phyloP scores from a whole-genome alignment of 129 eudicot genomes.

The Lonicera japonica region DNA sequence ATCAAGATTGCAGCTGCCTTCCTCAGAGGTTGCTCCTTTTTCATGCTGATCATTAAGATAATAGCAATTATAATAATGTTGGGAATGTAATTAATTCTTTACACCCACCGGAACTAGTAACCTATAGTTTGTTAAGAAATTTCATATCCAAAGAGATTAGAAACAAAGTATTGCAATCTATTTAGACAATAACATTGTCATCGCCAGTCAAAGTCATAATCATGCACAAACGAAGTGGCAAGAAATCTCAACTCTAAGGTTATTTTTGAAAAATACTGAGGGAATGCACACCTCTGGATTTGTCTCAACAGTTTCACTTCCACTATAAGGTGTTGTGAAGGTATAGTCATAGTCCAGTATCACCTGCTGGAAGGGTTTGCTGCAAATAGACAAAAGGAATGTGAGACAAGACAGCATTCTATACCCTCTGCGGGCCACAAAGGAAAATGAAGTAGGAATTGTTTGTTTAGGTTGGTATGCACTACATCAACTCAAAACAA shows the following conservation, averaged over 20 bases:
- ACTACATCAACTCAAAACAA: neutral
- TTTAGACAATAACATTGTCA: slow-evolving; percentile 5
- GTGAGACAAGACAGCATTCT: slow-evolving; percentile 1
- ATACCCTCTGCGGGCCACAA: neutral
- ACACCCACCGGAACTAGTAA: neutral
- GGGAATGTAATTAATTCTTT: slow-evolving; percentile 4
- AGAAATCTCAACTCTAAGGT: neutral
- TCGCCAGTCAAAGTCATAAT: neutral
- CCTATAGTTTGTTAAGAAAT: neutral
- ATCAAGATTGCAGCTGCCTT: slow-evolving; percentile 29
- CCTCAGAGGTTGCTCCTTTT: slow-evolving; percentile 33
- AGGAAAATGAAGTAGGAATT: neutral
- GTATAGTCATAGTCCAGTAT: slow-evolving; percentile 94
- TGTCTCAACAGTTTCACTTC: slow-evolving; percentile 66
- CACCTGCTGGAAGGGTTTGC: slow-evolving; percentile 80
- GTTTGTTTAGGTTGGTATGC: neutral
- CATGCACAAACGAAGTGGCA: neutral
- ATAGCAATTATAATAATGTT: slow-evolving; percentile 2
- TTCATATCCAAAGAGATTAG: neutral
- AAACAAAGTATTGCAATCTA: neutral
- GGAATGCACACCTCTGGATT: slow-evolving; percentile 25
- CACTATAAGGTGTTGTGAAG: slow-evolving; percentile 93
- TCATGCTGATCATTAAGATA: slow-evolving; percentile 37
- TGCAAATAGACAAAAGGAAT: slow-evolving; percentile 33
- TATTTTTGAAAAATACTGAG: neutral